These are phyloP conservation scores for Kodamaea ohmeri DNA, from an alignment of 1,139 yeast species.

Conservation along the genomic window DNA sequence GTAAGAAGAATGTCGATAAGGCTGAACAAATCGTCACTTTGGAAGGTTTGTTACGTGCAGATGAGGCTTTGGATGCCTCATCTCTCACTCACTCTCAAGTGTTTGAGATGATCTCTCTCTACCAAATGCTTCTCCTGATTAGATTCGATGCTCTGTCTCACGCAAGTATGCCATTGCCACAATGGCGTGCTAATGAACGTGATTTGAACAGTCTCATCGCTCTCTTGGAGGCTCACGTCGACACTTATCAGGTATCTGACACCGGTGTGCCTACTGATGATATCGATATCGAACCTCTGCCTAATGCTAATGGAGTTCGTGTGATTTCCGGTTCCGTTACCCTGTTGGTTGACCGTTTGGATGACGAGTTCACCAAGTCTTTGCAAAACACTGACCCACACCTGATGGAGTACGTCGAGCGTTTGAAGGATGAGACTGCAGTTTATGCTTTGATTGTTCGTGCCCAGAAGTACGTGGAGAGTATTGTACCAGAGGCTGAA, in stretches of 20 bases:
- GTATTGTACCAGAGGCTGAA: constrained; percentile 47
- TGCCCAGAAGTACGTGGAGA: constrained; percentile 82
- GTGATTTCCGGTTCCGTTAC: constrained; percentile 81
- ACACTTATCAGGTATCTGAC: constrained; percentile 70
- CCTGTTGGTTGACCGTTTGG: constrained; percentile 87
- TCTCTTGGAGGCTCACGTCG: constrained; percentile 61
- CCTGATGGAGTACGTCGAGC: constrained; percentile 86
- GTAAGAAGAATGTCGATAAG: constrained; percentile 90
- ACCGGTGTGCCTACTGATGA: constrained; percentile 76
- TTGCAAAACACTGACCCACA: constrained; percentile 91
- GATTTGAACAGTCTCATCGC: constrained; percentile 65
- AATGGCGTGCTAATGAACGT: constrained; percentile 71
- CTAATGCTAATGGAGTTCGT: constrained; percentile 63
- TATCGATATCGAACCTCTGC: constrained; percentile 71
- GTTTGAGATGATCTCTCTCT: constrained; percentile 76
- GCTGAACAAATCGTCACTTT: constrained; percentile 71
- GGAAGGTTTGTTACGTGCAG: constrained; percentile 54
- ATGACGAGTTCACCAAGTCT: constrained; percentile 89
- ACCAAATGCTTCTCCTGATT: constrained; percentile 80
- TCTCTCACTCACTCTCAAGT: constrained; percentile 26
- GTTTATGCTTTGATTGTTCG: constrained; percentile 77
- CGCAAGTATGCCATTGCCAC: constrained; percentile 71
- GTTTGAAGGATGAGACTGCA: constrained; percentile 82
- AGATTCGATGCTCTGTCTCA: constrained; percentile 79
- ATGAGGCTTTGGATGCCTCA: constrained; percentile 13